These are phyloP conservation scores for Phaeosphaeria sp. DNA, from an alignment of 2,329 filamentous ascomycete genomes.

Conservation along the genomic window DNA sequence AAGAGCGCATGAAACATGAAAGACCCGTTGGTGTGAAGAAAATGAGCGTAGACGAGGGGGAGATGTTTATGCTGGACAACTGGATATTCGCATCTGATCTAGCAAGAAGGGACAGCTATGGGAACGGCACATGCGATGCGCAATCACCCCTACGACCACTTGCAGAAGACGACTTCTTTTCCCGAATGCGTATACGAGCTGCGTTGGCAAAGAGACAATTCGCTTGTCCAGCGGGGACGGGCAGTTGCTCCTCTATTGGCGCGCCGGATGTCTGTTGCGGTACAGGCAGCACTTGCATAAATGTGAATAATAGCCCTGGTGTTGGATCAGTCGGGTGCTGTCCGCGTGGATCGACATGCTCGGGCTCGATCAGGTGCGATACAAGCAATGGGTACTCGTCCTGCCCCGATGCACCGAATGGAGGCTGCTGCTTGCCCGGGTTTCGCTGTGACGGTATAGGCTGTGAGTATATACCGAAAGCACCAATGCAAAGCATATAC, in stretches of 20 bases:
- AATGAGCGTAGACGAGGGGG: conserved; percentile 72
- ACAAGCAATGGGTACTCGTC: conserved; percentile 65
- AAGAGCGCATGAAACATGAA: conserved; percentile 48
- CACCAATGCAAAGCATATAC: background rate
- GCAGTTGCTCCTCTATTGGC: conserved; percentile 68
- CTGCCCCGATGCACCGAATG: conserved; percentile 70
- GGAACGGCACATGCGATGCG: conserved; percentile 30
- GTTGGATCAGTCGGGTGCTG: conserved; percentile 80
- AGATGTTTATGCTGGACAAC: conserved; percentile 77
- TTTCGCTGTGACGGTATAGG: conserved; percentile 74
- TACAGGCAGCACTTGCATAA: conserved; percentile 69
- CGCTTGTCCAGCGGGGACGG: conserved; percentile 71
- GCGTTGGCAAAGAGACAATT: conserved; percentile 63
- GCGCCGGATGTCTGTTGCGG: conserved; percentile 76
- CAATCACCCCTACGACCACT: conserved; percentile 37
- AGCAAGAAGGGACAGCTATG: conserved; percentile 14
- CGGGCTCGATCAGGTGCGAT: conserved; percentile 69
- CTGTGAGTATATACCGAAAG: conserved; percentile 60
- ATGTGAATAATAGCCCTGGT: conserved; percentile 53
- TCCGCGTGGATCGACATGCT: conserved; percentile 68
- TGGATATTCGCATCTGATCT: conserved; percentile 55
- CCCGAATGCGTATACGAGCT: conserved; percentile 47
- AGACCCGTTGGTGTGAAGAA: conserved; percentile 72
- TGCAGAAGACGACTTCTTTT: conserved; percentile 35
- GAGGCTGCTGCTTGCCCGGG: conserved; percentile 78